Evolutionary conservation across 768 basidiomycete genomes (phyloP).

Genomic region (Tricholoma terreum): DNA sequence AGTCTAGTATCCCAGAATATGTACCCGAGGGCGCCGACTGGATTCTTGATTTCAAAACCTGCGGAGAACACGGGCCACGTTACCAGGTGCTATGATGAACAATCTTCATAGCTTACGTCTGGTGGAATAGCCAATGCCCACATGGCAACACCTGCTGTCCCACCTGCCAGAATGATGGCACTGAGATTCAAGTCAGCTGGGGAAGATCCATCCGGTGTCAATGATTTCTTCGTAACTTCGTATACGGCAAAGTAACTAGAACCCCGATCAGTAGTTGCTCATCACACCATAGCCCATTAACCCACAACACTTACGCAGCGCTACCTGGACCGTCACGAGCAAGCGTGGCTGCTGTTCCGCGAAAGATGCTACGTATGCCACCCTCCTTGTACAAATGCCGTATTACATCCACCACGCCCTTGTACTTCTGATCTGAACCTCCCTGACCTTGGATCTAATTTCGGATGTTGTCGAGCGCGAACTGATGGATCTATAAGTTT

Average conservation of each 20-base stretch:
- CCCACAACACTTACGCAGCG: slow-evolving; percentile 69
- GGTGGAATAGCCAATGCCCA: slow-evolving; percentile 97
- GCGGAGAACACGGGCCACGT: slow-evolving; percentile 1
- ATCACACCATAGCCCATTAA: neutral
- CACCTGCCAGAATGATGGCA: slow-evolving; percentile 88
- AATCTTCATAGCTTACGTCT: slow-evolving; percentile 55
- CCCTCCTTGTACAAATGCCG: slow-evolving; percentile 91
- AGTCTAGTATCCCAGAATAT: slow-evolving; percentile 94
- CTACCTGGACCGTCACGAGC: slow-evolving; percentile 95
- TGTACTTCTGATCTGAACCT: slow-evolving; percentile 67
- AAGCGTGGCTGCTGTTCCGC: slow-evolving; percentile 91
- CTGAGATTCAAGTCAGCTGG: slow-evolving; percentile 79
- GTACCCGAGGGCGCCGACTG: slow-evolving; percentile 97
- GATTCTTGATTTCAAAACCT: slow-evolving; percentile 94
- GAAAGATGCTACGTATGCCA: slow-evolving; percentile 85
- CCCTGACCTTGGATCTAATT: slow-evolving; percentile 87
- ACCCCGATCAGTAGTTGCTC: slow-evolving; percentile 7
- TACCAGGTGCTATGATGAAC: neutral
- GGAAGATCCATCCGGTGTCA: slow-evolving; percentile 81
- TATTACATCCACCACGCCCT: slow-evolving; percentile 89
- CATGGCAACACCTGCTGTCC: slow-evolving; percentile 95
- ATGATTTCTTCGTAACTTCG: slow-evolving; percentile 84
- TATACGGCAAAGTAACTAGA: slow-evolving; percentile 94
- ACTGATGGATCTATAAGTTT: neutral
- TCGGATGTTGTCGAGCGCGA: slow-evolving; percentile 8